Base-by-base conservation (phyloP, 768 basidiomycete species). In the Mycena galopus region DNA sequence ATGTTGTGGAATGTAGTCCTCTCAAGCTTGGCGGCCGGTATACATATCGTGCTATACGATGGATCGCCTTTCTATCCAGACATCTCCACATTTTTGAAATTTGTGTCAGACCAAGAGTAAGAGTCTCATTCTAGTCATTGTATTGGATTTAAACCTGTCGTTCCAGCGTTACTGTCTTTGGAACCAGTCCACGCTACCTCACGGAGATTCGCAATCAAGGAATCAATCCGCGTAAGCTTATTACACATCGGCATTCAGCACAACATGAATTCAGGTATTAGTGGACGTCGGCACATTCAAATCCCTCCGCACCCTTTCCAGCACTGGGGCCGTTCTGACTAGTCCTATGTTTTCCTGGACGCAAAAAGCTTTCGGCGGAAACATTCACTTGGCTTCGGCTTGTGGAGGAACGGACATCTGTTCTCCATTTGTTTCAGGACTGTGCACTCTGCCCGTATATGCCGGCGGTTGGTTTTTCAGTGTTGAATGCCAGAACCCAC, bases 1-100 rank as follows among this genome's bases (percentile, higher is more conserved):
- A 93, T 93, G 92, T 92, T 93, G 92, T 93, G 91, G 91, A 89
- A 87, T 23, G 87, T 85, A 72, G 90, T 91, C 88, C 78, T 93
- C 4, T 55, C 65, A 4, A 81, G 77, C 21, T 78, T 89, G 17
- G 79, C 85, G 2, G 80, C 77, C 42, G 87, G 88, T 0, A 76
- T 82, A 16, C 85, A 81, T 11, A 74, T 88, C 53, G 77, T 89
- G 47, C 62, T 85, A 35, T 89, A 88, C 67, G 88, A 89, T 66
- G 88, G 88, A 14, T 89, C 88, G 4, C 88, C 88, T 5, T 88
- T 89, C 73, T 78, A 87, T 73, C 87, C 88, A 4, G 83, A 84
- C 53, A 73, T 85, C 4, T 78, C 64, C 25, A 75, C 78, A 19
- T 89, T 84, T 74, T 73, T 89, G 29, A 84, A 82, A 69, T 82